Conservation (phyloP, 805 yeast genomes). For the Myxozyma sirexii region DNA sequence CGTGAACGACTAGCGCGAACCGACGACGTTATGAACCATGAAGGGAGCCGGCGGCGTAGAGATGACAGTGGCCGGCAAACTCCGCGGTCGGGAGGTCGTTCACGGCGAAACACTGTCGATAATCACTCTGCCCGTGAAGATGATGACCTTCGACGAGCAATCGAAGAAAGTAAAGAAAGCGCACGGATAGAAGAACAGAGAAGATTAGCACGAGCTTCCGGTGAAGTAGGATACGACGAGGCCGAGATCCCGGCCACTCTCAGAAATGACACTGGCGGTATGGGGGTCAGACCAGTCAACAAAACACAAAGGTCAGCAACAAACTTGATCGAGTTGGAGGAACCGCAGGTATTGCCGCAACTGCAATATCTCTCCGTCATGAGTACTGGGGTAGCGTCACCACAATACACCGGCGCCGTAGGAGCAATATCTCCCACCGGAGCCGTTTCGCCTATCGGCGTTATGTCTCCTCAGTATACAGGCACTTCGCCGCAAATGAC, state of each 20-base stretch:
- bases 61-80: constrained; percentile 5
- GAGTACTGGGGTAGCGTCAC: constrained; percentile 20
- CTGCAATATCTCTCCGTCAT: constrained; percentile 41
- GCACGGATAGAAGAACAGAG: constrained; percentile 77
- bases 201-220: constrained; percentile 40
- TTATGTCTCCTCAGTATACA: constrained; percentile 24
- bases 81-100: constrained; percentile 8
- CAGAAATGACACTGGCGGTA: constrained; percentile 38
- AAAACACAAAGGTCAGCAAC: constrained; percentile 53
- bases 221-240: constrained; percentile 41
- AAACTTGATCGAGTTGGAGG: constrained; percentile 47
- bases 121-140: constrained; percentile 38
- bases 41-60: constrained; percentile 6
- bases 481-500: constrained; percentile 9
- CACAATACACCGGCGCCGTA: constrained; percentile 15
- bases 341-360: constrained; percentile 55
- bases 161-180: constrained; percentile 76
- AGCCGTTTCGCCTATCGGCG: constrained; percentile 11
- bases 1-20: constrained; percentile 27
- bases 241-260: constrained; percentile 42
- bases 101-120: constrained; percentile 17
- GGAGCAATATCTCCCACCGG: constrained; percentile 12
- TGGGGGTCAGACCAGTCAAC: constrained; percentile 68
- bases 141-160: constrained; percentile 74
- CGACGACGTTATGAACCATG: constrained; percentile 15